Conservation (phyloP, 2,329 filamentous ascomycete genomes). For the Nigrospora sphaerica region DNA sequence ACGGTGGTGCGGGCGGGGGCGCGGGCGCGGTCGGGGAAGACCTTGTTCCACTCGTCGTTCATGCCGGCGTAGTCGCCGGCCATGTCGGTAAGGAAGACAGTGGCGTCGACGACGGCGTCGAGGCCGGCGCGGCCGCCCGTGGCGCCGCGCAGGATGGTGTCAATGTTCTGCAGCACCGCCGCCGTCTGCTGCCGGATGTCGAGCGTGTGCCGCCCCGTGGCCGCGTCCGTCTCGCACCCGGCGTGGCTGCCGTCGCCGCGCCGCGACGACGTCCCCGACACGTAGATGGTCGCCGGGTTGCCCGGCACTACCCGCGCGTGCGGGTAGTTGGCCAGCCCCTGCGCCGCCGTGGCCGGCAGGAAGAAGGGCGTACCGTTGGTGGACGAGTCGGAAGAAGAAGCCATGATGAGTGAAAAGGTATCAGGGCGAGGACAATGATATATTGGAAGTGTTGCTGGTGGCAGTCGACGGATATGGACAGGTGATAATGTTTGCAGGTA, state of each 20-base stretch:
- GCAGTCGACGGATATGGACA: too few species aligned
- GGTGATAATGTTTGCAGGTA: too few species aligned
- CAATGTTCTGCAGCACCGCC: conserved; percentile 24
- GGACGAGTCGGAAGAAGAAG: conserved; percentile 1
- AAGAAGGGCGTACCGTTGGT: conserved; percentile 21
- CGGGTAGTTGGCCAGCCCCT: conserved; percentile 27
- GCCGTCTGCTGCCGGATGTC: conserved; percentile 23
- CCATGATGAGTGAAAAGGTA: conserved; percentile 4
- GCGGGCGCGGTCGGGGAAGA: conserved; percentile 22
- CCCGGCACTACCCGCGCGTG: conserved; percentile 21
- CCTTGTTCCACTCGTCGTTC: conserved; percentile 27
- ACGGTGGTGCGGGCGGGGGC: conserved; percentile 25
- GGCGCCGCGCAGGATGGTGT: conserved; percentile 19
- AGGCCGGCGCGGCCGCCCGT: conserved; percentile 18
- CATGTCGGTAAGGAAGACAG: conserved; percentile 24
- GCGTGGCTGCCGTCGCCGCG: conserved; percentile 24
- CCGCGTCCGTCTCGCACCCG: conserved; percentile 16
- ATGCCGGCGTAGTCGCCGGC: conserved; percentile 21
- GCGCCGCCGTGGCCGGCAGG: conserved; percentile 18
- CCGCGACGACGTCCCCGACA: conserved; percentile 25
- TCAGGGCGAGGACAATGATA: too few species aligned
- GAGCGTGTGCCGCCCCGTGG: conserved; percentile 15
- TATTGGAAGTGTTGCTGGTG: too few species aligned
- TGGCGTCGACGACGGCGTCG: conserved; percentile 25
- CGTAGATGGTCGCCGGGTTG: conserved; percentile 16